Base-by-base conservation (phyloP, 2,329 filamentous ascomycete genomes). In the Talaromyces sp. region DNA sequence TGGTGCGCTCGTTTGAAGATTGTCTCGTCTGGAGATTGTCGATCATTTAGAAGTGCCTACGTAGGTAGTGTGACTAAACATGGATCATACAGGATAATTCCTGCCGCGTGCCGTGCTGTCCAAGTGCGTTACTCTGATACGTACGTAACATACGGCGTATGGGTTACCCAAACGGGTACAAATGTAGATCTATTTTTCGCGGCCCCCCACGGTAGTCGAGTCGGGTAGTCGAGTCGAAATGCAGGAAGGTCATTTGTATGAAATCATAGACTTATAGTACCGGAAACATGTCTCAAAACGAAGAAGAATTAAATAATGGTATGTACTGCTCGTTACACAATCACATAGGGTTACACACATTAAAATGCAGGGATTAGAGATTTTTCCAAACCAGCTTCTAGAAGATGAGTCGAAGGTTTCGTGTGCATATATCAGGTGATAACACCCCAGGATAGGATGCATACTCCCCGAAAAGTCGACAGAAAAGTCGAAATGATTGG, bases 331-430 rank as follows among this genome's bases (percentile, higher is more conserved):
- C 11, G n/a, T 22, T 37, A 39, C 31, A 39, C 31, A 56, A 22
- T 56, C 52, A 56, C 52, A 39, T 33, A 35, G 31, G 31, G 52
- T 54, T 35, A 54, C 50, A 37, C 5, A 31, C 27, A 31, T 6
- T 6, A 31, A 5, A 31, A 31, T 31, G 45, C 45, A 61, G 35
- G 60, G 60, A 43, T 54, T 33, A 54, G 24, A 54, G 35, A 54
- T 54, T 56, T 37, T 24, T 56, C 52, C 52, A 39, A 14, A 13
- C 52, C 31, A 39, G 33, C 52, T 62, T 62, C 47, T 54, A 62
- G 60, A 62, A 62, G 41, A 41, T 56, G 31, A 56, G 33, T 56
- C 33, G 33, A 56, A 56, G 8, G 27, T 54, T 33, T n/a, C 48
- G 54, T 41, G n/a, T 57, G 54, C 35, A 33, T 35, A 22, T 58